These are phyloP conservation scores for Ehretia macrophylla DNA, from an alignment of 257 asterid species.

Conservation along the genomic window DNA sequence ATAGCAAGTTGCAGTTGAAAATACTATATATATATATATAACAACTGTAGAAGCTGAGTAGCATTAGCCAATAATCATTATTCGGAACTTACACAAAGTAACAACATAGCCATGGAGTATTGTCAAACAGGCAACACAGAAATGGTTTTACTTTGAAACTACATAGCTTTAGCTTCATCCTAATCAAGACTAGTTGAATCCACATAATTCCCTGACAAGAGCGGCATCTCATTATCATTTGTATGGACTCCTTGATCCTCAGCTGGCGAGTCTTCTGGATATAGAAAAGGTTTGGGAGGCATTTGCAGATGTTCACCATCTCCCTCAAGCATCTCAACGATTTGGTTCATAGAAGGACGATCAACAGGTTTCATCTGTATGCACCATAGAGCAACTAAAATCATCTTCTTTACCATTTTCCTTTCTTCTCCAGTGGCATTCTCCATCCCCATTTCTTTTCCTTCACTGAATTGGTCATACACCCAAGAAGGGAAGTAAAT, in stretches of 20 bases:
- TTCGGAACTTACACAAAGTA: too few relatives aligned
- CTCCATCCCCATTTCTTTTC: neutral
- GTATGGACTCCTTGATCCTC: neutral
- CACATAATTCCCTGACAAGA: too few relatives aligned
- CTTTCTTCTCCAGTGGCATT: slow-evolving; percentile 38
- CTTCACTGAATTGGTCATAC: slow-evolving; percentile 4
- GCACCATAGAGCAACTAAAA: slow-evolving; percentile 58
- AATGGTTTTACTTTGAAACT: too few relatives aligned
- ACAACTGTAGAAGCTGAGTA: too few relatives aligned
- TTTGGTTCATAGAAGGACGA: slow-evolving; percentile 25
- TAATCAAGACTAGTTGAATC: too few relatives aligned
- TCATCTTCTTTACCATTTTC: slow-evolving; percentile 45
- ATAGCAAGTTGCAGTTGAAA: too few relatives aligned
- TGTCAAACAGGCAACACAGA: too few relatives aligned
- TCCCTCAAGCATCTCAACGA: slow-evolving; percentile 33
- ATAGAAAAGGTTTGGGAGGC: slow-evolving; percentile 41
- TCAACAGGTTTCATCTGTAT: slow-evolving; percentile 30
- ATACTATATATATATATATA: too few relatives aligned
- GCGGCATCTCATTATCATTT: neutral
- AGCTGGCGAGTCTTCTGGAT: slow-evolving; percentile 12
- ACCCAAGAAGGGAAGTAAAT: slow-evolving; percentile 6
- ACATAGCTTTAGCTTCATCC: too few relatives aligned
- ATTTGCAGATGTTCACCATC: slow-evolving; percentile 18
- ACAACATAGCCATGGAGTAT: too few relatives aligned
- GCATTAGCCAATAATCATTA: too few relatives aligned